Percentiles rank a stretch among this genome's conserved stretches.
Evolutionary conservation across 352 stramenopile genomes (phyloP).

Genomic region (Pythium periplocum): DNA sequence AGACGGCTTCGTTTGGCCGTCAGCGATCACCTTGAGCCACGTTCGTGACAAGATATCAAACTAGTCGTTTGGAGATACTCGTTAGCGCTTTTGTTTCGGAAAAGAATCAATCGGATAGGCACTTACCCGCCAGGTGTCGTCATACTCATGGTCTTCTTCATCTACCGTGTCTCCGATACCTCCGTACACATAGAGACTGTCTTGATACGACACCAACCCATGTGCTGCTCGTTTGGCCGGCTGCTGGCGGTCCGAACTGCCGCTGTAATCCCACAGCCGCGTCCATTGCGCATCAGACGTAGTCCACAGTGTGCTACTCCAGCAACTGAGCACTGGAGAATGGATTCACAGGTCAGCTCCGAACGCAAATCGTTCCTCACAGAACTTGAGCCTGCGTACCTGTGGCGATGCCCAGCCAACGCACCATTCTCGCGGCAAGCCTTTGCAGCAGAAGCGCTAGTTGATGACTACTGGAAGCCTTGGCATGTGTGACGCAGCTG

Average conservation of each 20-base stretch:
- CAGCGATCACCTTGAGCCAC: conserved; percentile 11
- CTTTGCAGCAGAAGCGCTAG: too few relatives aligned
- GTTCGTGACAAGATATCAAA: background rate
- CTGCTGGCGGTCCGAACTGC: background rate
- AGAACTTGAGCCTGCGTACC: too few relatives aligned
- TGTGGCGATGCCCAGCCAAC: too few relatives aligned
- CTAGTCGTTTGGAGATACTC: background rate
- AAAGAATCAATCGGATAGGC: too few relatives aligned
- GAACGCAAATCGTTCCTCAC: too few relatives aligned
- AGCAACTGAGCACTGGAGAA: too few relatives aligned
- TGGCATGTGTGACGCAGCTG: too few relatives aligned
- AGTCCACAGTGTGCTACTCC: background rate
- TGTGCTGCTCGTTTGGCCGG: conserved; percentile 52
- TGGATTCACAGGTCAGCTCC: too few relatives aligned
- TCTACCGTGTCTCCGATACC: conserved; percentile 32
- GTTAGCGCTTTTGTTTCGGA: too few relatives aligned
- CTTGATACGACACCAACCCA: conserved; percentile 33
- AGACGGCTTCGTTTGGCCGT: conserved; percentile 3
- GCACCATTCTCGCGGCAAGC: too few relatives aligned
- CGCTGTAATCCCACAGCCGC: conserved; percentile 34
- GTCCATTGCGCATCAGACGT: conserved; percentile 37
- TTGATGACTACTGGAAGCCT: too few relatives aligned
- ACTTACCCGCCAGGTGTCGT: conserved; percentile 67
- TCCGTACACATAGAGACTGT: conserved; percentile 60
- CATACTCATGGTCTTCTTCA: conserved; percentile 50